A percentile compares a stretch with the other conserved stretches of the same genome.
Conservation (phyloP, 2,329 filamentous ascomycete genomes). For the Alternaria arbusti region DNA sequence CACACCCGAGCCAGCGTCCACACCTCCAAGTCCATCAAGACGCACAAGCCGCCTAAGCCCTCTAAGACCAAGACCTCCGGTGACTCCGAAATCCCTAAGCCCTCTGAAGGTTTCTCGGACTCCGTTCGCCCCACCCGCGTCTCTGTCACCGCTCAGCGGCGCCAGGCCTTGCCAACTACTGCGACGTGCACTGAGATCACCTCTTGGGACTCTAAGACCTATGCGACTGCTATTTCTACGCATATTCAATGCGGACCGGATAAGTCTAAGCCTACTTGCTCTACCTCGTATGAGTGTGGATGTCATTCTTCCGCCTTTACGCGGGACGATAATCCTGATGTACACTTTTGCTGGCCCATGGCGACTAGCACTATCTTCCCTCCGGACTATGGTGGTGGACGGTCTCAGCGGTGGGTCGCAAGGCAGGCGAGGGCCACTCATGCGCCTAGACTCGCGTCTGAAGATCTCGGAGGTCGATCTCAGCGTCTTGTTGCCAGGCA, state of each 20-base stretch:
- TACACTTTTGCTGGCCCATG: background rate
- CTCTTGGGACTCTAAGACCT: background rate
- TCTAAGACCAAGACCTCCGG: background rate
- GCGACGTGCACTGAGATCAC: background rate
- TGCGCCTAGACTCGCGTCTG: background rate
- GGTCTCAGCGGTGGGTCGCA: background rate
- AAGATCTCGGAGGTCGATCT: background rate
- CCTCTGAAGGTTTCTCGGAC: background rate
- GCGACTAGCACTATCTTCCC: background rate
- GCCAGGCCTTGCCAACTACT: background rate
- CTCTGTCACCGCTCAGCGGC: background rate
- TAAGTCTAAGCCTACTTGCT: background rate
- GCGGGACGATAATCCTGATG: background rate
- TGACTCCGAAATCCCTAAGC: background rate
- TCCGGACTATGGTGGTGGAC: background rate
- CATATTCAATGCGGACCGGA: background rate
- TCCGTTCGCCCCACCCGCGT: background rate
- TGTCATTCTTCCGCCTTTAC: background rate
- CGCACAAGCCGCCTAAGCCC: background rate
- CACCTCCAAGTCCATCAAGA: background rate
- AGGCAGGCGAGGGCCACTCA: background rate
- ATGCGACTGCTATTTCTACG: background rate
- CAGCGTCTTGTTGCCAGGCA: background rate
- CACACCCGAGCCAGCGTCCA: background rate
- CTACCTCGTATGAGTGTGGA: background rate